Base-by-base conservation (phyloP, 2,329 filamentous ascomycete genomes). In the Fusarium begoniae region DNA sequence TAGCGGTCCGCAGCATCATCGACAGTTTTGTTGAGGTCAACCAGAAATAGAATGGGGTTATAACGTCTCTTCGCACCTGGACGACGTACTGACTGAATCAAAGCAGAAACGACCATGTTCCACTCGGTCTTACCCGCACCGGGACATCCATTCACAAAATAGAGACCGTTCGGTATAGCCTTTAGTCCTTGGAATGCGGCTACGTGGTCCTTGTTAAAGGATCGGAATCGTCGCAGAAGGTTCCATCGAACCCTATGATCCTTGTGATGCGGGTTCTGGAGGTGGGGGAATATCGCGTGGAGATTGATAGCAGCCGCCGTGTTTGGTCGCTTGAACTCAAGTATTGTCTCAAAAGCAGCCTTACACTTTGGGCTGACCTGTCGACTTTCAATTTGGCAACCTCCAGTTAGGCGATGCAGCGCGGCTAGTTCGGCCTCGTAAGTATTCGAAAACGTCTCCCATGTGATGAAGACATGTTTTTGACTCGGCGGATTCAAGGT, bases 71-170 rank as follows among this genome's bases (percentile, higher is more conserved):
- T 77, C 6, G 65, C 60, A 8, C 63, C 72, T 32, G 75, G 76
- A 15, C 72, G 76, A 26, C 62, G 74, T 48, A 79, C 82, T 20
- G 78, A 79, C 45, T 82, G 81, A 14, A 83, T 82, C 24, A 86
- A 75, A 0, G 82, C 83, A 4, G 84, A 79, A 6, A 85, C 73
- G 3, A 84, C 75, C 73, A 86, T 81, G 40, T 83, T 85, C 83
- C 84, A 86, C 41, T 86, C 83, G 0, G 85, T 87, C 56, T 87
- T 87, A 0, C 85, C 85, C 1, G 85, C 82, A 1, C 85, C 85
- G 8, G 85, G 85, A 10, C 85, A 85, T 8, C 85, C 85, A 12
- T 85, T 85, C 2, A 87, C 77, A 54, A 87, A 82, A 35, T 81
- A 83, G 3, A 87, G 68, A 0, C 84, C 83, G n/a, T 83, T 84